A percentile compares a stretch with the other conserved stretches of the same genome.
These are phyloP conservation scores for Coprinopsis marcescibilis DNA, from an alignment of 768 basidiomycete species.

Conservation along the genomic window DNA sequence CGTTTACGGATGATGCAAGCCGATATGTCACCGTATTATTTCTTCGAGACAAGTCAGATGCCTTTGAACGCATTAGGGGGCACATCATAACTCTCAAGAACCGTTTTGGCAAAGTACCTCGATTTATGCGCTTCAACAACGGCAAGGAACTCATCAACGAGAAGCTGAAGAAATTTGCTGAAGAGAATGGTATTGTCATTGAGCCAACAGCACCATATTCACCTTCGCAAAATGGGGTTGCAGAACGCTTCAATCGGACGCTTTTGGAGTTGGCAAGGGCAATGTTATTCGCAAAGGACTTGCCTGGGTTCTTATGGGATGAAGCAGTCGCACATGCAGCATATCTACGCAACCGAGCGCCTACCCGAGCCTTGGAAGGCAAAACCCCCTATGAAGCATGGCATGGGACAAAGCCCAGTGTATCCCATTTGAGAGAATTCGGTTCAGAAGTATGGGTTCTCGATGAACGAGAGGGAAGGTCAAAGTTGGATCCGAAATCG, in stretches of 20 bases:
- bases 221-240: constrained; percentile 34
- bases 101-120: background rate
- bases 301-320: constrained; percentile 20
- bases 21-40: constrained; percentile 9
- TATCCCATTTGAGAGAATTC: constrained; percentile 28
- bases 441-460: constrained; percentile 34
- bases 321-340: constrained; percentile 15
- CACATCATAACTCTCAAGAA: background rate
- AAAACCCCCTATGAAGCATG: constrained; percentile 21
- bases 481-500: background rate
- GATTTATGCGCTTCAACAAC: constrained; percentile 19
- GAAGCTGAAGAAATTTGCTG: constrained; percentile 17
- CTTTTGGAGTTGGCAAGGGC: constrained; percentile 4
- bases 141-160: constrained; percentile 26
- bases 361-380: constrained; percentile 15
- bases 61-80: background rate
- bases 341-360: constrained; percentile 20
- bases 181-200: constrained; percentile 21
- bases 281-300: constrained; percentile 4
- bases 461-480: constrained; percentile 1
- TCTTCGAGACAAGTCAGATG: constrained; percentile 14
- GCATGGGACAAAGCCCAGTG: constrained; percentile 17
- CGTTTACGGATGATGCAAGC: constrained; percentile 21
- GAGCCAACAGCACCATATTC: constrained; percentile 30
- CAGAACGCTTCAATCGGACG: constrained; percentile 20